Conservation (phyloP, 257 asterid genomes). For the Craterostigma plantagineum region DNA sequence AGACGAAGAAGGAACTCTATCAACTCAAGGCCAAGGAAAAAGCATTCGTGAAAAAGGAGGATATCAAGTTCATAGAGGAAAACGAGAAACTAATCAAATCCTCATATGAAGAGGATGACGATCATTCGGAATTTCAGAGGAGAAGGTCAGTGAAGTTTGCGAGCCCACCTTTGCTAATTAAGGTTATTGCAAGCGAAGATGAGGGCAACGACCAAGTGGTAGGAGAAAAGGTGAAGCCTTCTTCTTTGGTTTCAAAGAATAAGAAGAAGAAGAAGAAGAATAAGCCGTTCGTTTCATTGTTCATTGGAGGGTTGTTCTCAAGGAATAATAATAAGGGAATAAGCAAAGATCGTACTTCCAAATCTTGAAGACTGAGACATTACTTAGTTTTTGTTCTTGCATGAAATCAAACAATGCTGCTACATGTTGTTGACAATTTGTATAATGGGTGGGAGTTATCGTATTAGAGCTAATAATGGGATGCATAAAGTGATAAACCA, state of each 20-base stretch:
- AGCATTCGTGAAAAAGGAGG: constrained; percentile 43
- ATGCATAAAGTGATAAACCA: too few species aligned
- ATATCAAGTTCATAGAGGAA: constrained; percentile 42
- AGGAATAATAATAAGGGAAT: constrained; percentile 33
- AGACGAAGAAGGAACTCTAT: constrained; percentile 43
- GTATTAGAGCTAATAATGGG: too few species aligned
- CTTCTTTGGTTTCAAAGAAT: too few species aligned
- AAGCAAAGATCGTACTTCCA: constrained; percentile 9
- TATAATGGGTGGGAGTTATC: too few species aligned
- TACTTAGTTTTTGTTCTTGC: too few species aligned
- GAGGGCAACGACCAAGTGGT: constrained; percentile 2
- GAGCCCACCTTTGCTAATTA: constrained; percentile 40
- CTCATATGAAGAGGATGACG: constrained; percentile 6
- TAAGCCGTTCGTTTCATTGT: constrained; percentile 38
- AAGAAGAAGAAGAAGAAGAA: constrained; percentile 38
- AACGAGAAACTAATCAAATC: constrained; percentile 3
- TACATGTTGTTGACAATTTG: too few species aligned
- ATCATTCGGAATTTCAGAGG: constrained; percentile 16
- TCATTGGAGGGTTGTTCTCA: constrained; percentile 31
- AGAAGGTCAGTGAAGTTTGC: constrained; percentile 77
- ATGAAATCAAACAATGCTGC: too few species aligned
- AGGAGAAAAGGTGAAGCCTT: constrained; percentile 2
- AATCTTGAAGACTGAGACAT: constrained; percentile 8
- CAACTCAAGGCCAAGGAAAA: constrained; percentile 26
- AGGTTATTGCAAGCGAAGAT: constrained; percentile 19